Percentiles rank a stretch among this genome's conserved stretches.
Evolutionary conservation across 345 rosid genomes (phyloP).

Genomic region (Aethionema arabicum): DNA sequence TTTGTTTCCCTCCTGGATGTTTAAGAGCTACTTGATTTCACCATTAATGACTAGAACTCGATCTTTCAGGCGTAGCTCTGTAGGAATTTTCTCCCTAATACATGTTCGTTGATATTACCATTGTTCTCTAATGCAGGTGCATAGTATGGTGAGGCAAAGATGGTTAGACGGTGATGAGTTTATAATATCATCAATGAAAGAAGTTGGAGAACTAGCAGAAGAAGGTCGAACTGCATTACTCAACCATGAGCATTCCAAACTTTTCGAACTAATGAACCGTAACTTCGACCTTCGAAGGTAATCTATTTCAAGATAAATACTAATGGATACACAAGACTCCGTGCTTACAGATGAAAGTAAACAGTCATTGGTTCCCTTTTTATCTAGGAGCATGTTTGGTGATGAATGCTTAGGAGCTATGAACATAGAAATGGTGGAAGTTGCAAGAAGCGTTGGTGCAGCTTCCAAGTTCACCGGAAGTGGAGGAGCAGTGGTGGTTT

Average conservation of each 20-base stretch:
- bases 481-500: constrained; percentile 91
- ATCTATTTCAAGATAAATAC: neutral
- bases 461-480: constrained; percentile 92
- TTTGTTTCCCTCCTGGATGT: neutral
- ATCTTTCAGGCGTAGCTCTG: neutral
- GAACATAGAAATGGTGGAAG: constrained; percentile 90
- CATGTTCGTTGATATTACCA: neutral
- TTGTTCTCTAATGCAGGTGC: constrained; percentile 58
- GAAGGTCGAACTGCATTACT: constrained; percentile 66
- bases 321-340: neutral
- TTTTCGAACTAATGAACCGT: constrained; percentile 69
- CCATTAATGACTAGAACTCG: constrained; percentile 1
- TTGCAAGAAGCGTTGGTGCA: constrained; percentile 73
- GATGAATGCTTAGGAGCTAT: constrained; percentile 68
- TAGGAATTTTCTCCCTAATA: neutral
- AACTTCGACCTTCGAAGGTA: constrained; percentile 90
- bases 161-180: constrained; percentile 89
- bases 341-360: neutral
- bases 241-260: constrained; percentile 60
- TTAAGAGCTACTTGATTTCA: neutral
- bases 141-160: constrained; percentile 74
- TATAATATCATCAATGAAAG: constrained; percentile 63
- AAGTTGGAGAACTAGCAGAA: constrained; percentile 66
- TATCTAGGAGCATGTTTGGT: constrained; percentile 73
- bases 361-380: too few relatives aligned